Evolutionary conservation across 805 yeast genomes (phyloP).

Genomic region (Metschnikowia colocasiae): DNA sequence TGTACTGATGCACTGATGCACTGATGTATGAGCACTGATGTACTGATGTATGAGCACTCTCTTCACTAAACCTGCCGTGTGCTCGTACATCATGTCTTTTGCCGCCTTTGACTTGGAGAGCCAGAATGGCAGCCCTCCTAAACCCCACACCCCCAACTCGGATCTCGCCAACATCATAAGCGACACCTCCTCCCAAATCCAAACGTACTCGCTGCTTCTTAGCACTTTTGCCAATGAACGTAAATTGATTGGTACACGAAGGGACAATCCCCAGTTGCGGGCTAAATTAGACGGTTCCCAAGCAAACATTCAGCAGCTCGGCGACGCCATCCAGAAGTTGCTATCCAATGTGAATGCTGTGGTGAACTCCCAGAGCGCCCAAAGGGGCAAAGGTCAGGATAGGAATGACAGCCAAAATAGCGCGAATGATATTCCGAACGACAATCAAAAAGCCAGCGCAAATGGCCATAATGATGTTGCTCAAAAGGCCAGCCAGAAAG

Average conservation of each 20-base stretch:
- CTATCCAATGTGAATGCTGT: constrained; percentile 28
- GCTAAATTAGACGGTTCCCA: constrained; percentile 30
- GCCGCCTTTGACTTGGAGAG: constrained; percentile 52
- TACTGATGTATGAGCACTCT: background rate
- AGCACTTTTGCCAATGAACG: constrained; percentile 47
- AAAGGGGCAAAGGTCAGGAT: background rate
- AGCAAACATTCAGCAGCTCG: constrained; percentile 30
- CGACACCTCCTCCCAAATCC: constrained; percentile 39
- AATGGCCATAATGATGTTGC: background rate
- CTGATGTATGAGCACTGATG: background rate
- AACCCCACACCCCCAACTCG: constrained; percentile 5
- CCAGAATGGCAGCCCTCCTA: constrained; percentile 26
- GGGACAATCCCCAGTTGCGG: constrained; percentile 43
- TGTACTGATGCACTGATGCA: background rate
- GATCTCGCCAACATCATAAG: constrained; percentile 33
- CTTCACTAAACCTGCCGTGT: background rate
- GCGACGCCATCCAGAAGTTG: constrained; percentile 30
- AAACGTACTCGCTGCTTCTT: constrained; percentile 48
- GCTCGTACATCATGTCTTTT: constrained; percentile 42
- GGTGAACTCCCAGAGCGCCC: constrained; percentile 15
- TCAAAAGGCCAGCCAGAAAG: background rate
- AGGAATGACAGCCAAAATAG: background rate
- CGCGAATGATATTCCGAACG: background rate
- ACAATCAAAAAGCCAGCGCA: background rate
- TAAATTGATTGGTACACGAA: constrained; percentile 48